Percentiles rank a stretch among this genome's conserved stretches.
Conservation (phyloP, 2,329 filamentous ascomycete genomes). For the Lachnellula arida region DNA sequence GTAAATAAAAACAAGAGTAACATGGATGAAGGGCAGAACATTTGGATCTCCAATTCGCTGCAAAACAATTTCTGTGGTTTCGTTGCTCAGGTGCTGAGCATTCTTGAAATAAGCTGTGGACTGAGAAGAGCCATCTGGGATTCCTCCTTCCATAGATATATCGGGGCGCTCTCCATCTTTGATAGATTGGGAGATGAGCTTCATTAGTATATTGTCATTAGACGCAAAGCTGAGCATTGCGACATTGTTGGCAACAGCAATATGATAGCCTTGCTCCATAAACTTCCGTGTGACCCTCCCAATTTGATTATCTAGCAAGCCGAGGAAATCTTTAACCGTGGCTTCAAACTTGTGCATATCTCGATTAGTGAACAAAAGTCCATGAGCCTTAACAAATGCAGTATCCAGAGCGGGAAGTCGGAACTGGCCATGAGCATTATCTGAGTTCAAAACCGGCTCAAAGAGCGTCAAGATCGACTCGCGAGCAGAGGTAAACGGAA, state of each 20-base stretch:
- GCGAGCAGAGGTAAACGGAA: constrained; percentile 56
- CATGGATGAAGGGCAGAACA: constrained; percentile 28
- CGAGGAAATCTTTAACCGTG: constrained; percentile 46
- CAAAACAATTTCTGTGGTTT: constrained; percentile 21
- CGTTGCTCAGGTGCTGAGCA: constrained; percentile 20
- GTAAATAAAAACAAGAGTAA: constrained; percentile 26
- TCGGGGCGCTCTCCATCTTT: constrained; percentile 6
- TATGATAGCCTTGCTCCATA: constrained; percentile 48
- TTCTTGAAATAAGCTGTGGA: constrained; percentile 14
- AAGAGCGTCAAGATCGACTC: constrained; percentile 69
- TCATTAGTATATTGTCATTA: constrained; percentile 27
- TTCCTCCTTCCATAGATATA: constrained; percentile 8
- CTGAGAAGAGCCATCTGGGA: neutral
- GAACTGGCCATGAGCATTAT: constrained; percentile 34
- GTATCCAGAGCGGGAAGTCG: constrained; percentile 47
- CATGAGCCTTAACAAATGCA: constrained; percentile 60
- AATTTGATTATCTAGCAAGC: constrained; percentile 54
- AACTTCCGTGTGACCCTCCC: constrained; percentile 40
- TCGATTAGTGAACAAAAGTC: constrained; percentile 55
- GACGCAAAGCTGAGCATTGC: constrained; percentile 29
- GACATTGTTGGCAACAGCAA: constrained; percentile 45
- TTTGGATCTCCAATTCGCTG: constrained; percentile 26
- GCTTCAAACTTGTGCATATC: constrained; percentile 42
- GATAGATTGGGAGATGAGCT: constrained; percentile 9
- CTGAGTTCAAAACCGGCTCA: constrained; percentile 47